phyloP scores from a whole-genome alignment of 2,329 filamentous ascomycete species.

The Myriosclerotinia curreyana region DNA sequence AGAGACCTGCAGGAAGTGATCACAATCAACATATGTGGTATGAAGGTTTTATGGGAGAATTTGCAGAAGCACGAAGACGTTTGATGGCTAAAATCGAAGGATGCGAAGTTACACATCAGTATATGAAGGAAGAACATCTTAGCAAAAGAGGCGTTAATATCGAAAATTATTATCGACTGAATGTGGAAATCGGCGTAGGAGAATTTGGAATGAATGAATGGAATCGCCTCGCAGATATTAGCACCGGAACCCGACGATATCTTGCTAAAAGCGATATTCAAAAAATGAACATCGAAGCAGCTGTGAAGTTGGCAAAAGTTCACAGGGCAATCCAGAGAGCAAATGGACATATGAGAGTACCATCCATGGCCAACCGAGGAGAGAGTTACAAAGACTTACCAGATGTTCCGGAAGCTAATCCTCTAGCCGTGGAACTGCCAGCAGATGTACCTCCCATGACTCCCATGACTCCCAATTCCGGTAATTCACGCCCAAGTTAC shows the following conservation, averaged over 20 bases:
- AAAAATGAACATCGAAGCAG: constrained; percentile 70
- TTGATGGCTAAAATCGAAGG: constrained; percentile 92
- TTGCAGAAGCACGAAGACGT: constrained; percentile 80
- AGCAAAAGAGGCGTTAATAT: constrained; percentile 73
- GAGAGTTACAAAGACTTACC: constrained; percentile 28
- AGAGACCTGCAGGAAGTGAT: constrained; percentile 66
- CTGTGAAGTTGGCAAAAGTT: constrained; percentile 80
- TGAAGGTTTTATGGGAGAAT: constrained; percentile 88
- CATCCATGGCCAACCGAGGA: constrained; percentile 17
- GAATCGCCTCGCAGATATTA: constrained; percentile 91
- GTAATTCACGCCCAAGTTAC: constrained; percentile 37
- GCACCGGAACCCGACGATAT: constrained; percentile 84
- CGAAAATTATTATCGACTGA: constrained; percentile 94
- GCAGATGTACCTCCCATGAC: constrained; percentile 43
- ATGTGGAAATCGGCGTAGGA: constrained; percentile 92
- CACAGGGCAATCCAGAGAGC: constrained; percentile 60
- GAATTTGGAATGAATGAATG: constrained; percentile 99
- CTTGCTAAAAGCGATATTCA: constrained; percentile 71
- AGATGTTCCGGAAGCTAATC: constrained; percentile 42
- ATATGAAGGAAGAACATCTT: constrained; percentile 78
- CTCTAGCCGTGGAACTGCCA: constrained; percentile 53
- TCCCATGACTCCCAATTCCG: constrained; percentile 21
- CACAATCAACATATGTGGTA: constrained; percentile 81
- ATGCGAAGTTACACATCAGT: constrained; percentile 85
- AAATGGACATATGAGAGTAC: constrained; percentile 22